Evolutionary conservation across 176 grass and related monocot genomes (phyloP), one percentile per base, ranked within the genome.

Genomic region (Carex kokanica): DNA sequence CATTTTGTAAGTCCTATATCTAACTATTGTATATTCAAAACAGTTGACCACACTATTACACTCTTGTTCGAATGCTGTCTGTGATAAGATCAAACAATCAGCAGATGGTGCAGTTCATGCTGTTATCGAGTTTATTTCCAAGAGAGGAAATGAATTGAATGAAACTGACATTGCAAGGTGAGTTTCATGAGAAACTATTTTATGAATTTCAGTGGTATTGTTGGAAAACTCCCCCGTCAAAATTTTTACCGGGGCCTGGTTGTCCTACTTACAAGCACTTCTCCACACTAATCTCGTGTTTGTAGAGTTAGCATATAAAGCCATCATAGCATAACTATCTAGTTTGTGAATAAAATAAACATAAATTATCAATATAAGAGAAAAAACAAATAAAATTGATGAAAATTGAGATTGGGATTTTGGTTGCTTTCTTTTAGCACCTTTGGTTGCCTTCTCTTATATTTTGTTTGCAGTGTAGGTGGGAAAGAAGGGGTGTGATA

Each of bases 81-180:
- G 92, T 65, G 95, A 98, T 84, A 98, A 93, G 83, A 88, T 94
- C 58, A 98, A 98, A 80, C 90, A 98, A 88, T 98, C 95, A 88
- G 92, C 90, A 87, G 95, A 94, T 90, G 92, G 90, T 86, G 91
- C 92, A 74, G 89, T 94, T 88, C 92, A 94, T 89, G 90, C 92
- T 86, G 88, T 98, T 87, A 98, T 85, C 32, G 83, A 94, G 85
- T 91, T 98, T 74, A 93, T 98, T 83, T 82, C 83, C 65, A 93
- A 90, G 84, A 87, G 95, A 90, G 95, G 95, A 66, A 98, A 93
- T 85, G 95, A 98, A 78, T 86, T 98, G 85, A 85, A 86, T 85
- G 92, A 93, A 93, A 72, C 82, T 80, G 91, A 98, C 86, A 77
- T 98, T 62, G 86, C 89, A 59, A 98, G 95, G 95, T 98, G 82